Evolutionary conservation across 129 eudicot species (phyloP).

Genomic region (Glebionis coronaria): DNA sequence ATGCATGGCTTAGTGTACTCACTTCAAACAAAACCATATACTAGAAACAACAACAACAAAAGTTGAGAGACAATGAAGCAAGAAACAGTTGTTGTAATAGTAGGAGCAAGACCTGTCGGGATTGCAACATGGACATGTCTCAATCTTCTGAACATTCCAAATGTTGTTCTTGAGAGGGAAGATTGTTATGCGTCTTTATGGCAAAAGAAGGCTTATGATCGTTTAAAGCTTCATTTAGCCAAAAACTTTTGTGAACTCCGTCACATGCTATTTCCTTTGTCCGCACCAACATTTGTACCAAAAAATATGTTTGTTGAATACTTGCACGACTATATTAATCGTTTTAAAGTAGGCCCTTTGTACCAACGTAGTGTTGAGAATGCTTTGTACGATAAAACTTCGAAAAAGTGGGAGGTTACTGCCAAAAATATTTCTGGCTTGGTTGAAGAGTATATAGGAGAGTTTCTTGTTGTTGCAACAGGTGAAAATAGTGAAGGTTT

Average conservation of each 20-base stretch:
- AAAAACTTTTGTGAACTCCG: constrained; percentile 49
- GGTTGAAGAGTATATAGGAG: no score
- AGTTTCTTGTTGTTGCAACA: no score
- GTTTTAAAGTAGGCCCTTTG: constrained; percentile 34
- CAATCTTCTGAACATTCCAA: constrained; percentile 37
- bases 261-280: constrained; percentile 39
- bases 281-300: constrained; percentile 44
- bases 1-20: not conserved
- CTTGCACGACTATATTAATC: constrained; percentile 34
- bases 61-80: constrained; percentile 25
- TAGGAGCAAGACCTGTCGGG: constrained; percentile 24
- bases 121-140: constrained; percentile 59
- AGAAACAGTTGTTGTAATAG: constrained; percentile 43
- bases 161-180: no score
- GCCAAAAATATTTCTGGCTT: constrained; percentile 19
- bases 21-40: not conserved
- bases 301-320: constrained; percentile 44
- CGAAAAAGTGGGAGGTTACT: constrained; percentile 37
- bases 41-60: no score
- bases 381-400: constrained; percentile 31
- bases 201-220: constrained; percentile 53
- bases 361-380: constrained; percentile 30
- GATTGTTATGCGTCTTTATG: constrained; percentile 57
- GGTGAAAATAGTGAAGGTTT: no score
- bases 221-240: no score